Evolutionary conservation across 331 rosid species (phyloP).

Genomic region (Erythrophleum ivorense): DNA sequence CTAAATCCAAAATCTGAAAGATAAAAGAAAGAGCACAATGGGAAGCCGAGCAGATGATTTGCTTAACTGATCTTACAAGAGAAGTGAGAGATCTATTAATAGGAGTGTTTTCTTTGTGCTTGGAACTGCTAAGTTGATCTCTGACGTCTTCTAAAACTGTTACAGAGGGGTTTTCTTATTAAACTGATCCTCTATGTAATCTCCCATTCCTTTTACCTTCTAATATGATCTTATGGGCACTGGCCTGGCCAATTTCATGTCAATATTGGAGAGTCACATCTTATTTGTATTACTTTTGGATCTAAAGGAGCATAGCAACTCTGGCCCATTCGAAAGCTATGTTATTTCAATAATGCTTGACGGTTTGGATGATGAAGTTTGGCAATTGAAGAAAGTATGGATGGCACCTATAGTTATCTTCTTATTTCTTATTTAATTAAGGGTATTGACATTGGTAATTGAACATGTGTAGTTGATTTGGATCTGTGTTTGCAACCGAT

Average conservation of each 20-base stretch:
- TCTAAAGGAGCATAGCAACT: neutral
- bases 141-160: neutral
- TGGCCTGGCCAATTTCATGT: slow-evolving; percentile 1
- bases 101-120: neutral
- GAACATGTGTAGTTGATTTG: neutral
- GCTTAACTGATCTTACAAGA: slow-evolving; percentile 13
- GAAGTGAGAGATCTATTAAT: neutral
- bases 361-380: neutral
- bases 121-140: neutral
- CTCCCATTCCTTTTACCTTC: neutral
- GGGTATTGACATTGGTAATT: neutral
- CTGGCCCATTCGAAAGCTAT: neutral
- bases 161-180: neutral
- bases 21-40: neutral
- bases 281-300: neutral
- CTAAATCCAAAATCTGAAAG: neutral
- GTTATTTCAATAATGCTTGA: neutral
- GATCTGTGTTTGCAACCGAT: neutral
- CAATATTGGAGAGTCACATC: neutral
- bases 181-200: neutral
- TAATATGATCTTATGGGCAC: no score
- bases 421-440: neutral
- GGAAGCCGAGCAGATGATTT: neutral
- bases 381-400: neutral
- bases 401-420: no score